Evolutionary conservation across 176 grass and related monocot genomes (phyloP), one percentile per base, ranked within the genome.

Genomic region (Thinopyrum elongatum): DNA sequence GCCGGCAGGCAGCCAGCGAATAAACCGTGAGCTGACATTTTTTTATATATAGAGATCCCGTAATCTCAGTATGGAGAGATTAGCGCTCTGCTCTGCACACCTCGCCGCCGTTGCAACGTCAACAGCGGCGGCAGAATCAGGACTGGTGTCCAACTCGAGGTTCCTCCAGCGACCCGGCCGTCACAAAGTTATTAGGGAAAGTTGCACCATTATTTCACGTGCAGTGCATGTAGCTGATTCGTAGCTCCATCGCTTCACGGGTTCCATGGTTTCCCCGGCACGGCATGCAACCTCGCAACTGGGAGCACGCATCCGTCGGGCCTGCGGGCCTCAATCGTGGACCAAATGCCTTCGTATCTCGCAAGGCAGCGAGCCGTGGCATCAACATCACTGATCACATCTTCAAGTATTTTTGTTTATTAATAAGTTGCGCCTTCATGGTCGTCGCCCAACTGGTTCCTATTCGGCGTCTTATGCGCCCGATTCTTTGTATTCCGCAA

Each of bases 211-310:
- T 47, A 47, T 47, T 47, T 27, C 38, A 16, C 4, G 14, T 71
- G 46, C 80, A 39, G 5, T 19, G 30, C 6, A 70, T 57, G 25
- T 57, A 25, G 65, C 4, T 64, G 15, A 63, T 79, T 16, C 9
- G 10, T 77, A 19, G 49, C 57, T 39, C 26, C 76, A 23, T 77
- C 29, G 49, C 57, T 39, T 39, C 76, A 23, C 61, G 4, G 60
- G 8, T 84, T 84, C 28, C 72, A 77, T 66, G 72, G 26, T 26
- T 77, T 76, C 83, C 10, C 14, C 59, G 71, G 83, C 83, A 85
- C 72, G 41, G 64, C 79, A 47, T 47, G 44, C 44, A 81, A 22
- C 19, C 31, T 41, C 8, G 58, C 82, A 11, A 63, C 69, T 74
- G 51, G 61, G 61, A 33, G 78, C 47, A n/a, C 0, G 38, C 55